Evolutionary conservation across 1,139 yeast species (phyloP), one percentile per base, ranked within the genome.

Genomic region (Sugiyamaella novakii): DNA sequence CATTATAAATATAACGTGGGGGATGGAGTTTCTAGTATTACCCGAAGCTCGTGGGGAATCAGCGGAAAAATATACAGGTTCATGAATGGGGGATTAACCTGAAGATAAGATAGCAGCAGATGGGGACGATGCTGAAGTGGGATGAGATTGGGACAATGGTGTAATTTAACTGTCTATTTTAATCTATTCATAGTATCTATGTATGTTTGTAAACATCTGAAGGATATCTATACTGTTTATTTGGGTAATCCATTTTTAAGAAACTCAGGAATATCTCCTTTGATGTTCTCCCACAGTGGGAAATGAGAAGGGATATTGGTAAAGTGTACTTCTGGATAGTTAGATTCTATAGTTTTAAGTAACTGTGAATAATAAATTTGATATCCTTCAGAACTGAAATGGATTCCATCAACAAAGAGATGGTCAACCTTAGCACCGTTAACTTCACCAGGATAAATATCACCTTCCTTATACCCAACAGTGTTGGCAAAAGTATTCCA

Each of bases 371-470:
- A 40, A 22, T 29, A 39, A 5, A 85, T 51, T 51, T 68, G 66
- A 63, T 86, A 86, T 0, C 83, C 87, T n/a, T 66, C 62, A 0
- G 82, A 80, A 1, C 79, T 73, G 62, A 75, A 83, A 63, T 87
- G 96, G 37, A 87, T 67, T 0, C 95, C 95, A 60, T 85, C 92
- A 7, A 60, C 53, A 10, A 77, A 59, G 6, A 73, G 53, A 1
- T 61, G 64, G 6, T 55, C 39, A 57, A 2, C 53, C 48, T 36
- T 54, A 37, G 36, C 58, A 55, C 10, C 45, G 28, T 30, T 59
- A 6, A 5, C 4, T 19, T 34, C 38, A 57, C 60, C 59, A 3
- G 56, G 56, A 5, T 53, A 41, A 1, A 59, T 55, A 5, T 54
- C 56, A 10, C 59, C 65, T n/a, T 53, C 56, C 27, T 51, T 50